Evolutionary conservation across 306 rosid genomes (phyloP).

Genomic region (Prinsepia uniflora): DNA sequence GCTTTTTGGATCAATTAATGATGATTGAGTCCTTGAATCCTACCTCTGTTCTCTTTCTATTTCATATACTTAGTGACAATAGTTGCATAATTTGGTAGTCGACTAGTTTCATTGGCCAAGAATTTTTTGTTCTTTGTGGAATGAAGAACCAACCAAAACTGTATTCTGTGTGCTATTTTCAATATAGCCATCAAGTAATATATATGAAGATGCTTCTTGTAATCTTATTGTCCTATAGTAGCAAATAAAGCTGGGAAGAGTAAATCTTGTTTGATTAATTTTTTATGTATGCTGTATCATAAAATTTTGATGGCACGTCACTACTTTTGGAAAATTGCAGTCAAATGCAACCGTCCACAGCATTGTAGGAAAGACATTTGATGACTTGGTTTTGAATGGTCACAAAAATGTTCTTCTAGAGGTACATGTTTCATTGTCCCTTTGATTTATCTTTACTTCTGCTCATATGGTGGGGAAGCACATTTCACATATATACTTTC

Average conservation of each 20-base stretch:
- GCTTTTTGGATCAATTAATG: background rate
- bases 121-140: background rate
- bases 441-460: conserved; percentile 10
- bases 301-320: conserved; percentile 6
- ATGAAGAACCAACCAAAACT: background rate
- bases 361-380: conserved; percentile 74
- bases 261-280: background rate
- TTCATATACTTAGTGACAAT: background rate
- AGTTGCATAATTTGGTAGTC: background rate
- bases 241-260: background rate
- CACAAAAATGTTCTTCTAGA: conserved; percentile 70
- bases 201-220: background rate
- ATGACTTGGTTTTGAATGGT: conserved; percentile 57
- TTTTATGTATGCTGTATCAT: background rate
- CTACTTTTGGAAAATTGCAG: conserved; percentile 44
- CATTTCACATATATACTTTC: background rate
- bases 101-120: background rate
- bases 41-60: background rate
- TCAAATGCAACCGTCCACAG: conserved; percentile 50
- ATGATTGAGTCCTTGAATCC: background rate
- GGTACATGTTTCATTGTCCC: conserved; percentile 46
- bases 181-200: background rate
- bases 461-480: background rate
- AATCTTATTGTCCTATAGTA: background rate
- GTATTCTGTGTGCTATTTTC: background rate